phyloP scores from a whole-genome alignment of 2,329 filamentous ascomycete genomes.

The Trichophyton verrucosum region DNA sequence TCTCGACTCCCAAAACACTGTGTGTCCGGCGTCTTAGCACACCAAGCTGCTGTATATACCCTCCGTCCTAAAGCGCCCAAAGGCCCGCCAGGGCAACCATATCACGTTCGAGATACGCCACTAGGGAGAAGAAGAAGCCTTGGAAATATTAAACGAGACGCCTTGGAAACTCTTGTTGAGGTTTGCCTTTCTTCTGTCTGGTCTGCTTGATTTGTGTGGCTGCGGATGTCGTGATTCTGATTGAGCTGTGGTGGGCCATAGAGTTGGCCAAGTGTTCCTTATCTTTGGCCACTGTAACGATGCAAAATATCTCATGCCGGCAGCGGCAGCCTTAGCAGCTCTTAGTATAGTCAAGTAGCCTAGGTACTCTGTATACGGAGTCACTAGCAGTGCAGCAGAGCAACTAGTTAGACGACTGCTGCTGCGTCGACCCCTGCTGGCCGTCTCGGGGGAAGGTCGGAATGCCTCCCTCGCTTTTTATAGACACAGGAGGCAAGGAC shows the following conservation, averaged over 20 bases:
- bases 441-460: background rate
- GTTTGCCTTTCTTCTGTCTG: background rate
- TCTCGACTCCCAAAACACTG: background rate
- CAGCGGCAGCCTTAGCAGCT: too few species aligned
- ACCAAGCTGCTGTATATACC: background rate
- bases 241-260: background rate
- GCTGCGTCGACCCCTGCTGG: background rate
- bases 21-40: background rate
- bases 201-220: background rate
- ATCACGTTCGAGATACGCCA: background rate
- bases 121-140: background rate
- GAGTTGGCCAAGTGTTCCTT: slow-evolving; percentile 1
- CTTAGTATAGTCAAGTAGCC: too few species aligned
- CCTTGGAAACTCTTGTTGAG: background rate
- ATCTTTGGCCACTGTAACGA: background rate
- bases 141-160: background rate
- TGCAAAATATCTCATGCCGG: too few species aligned
- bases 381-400: too few species aligned
- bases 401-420: too few species aligned
- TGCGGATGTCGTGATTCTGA: slow-evolving; percentile 1
- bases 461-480: background rate
- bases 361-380: too few species aligned
- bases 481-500: background rate
- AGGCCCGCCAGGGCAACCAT: background rate
- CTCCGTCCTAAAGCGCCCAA: background rate